Conservation (phyloP, 106 monocot genomes). For the Platanthera guangdongensis region DNA sequence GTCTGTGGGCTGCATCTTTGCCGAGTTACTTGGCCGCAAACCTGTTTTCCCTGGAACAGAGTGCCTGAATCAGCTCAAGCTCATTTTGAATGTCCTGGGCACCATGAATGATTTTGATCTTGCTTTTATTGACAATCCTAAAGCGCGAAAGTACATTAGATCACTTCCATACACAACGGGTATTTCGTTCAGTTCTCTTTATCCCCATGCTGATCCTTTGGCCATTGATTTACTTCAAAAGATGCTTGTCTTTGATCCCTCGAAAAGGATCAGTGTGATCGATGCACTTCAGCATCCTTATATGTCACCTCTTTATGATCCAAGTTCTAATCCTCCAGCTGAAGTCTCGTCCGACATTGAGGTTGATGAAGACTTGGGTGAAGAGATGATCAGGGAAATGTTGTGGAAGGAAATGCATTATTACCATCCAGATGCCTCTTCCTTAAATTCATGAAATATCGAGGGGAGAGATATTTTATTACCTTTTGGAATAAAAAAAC, state of each 20-base stretch:
- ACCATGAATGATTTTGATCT: slow-evolving; percentile 47
- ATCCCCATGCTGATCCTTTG: slow-evolving; percentile 51
- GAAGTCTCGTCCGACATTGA: slow-evolving; percentile 53
- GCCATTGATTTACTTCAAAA: slow-evolving; percentile 58
- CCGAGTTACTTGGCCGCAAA: slow-evolving; percentile 67
- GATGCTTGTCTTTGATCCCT: slow-evolving; percentile 72
- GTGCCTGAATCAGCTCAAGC: slow-evolving; percentile 72
- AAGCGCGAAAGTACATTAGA: slow-evolving; percentile 58
- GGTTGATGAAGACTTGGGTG: slow-evolving; percentile 50
- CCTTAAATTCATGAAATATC: neutral
- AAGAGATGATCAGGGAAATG: slow-evolving; percentile 58
- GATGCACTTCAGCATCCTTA: slow-evolving; percentile 67
- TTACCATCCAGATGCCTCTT: slow-evolving; percentile 45
- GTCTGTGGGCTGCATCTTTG: slow-evolving; percentile 80
- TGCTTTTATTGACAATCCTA: slow-evolving; percentile 59
- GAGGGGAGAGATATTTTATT: slow-evolving; percentile 1
- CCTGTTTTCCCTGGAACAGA: slow-evolving; percentile 69
- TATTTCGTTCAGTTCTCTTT: slow-evolving; percentile 30
- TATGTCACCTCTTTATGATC: slow-evolving; percentile 68
- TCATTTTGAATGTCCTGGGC: slow-evolving; percentile 60
- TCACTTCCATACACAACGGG: slow-evolving; percentile 49
- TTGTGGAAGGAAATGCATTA: slow-evolving; percentile 65
- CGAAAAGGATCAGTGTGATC: slow-evolving; percentile 54
- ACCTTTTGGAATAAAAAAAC: neutral
- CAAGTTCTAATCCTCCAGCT: slow-evolving; percentile 42